These are phyloP conservation scores for Entomophthora muscae DNA, from an alignment of 371 early-diverging fungal genomes.

Conservation along the genomic window DNA sequence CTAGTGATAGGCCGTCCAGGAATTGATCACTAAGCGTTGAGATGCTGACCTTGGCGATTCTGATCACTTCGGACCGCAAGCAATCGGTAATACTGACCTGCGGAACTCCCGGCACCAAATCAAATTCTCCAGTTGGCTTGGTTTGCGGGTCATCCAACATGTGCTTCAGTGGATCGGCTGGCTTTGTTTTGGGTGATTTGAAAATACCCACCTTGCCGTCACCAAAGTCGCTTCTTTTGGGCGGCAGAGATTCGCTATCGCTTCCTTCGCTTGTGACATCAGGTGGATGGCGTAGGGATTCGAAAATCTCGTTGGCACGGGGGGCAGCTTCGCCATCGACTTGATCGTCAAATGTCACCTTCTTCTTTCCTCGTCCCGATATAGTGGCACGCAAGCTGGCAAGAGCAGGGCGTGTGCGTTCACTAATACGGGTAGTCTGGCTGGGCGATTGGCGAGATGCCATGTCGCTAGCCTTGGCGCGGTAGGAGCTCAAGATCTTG, in stretches of 20 bases:
- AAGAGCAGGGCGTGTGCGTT: neutral
- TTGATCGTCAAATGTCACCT: constrained; percentile 8
- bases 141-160: neutral
- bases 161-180: neutral
- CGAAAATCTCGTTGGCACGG: neutral
- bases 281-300: neutral
- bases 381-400: neutral
- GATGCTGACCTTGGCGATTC: neutral
- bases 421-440: neutral
- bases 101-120: neutral
- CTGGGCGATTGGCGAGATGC: neutral
- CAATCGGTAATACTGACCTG: constrained; percentile 7
- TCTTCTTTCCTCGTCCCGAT: neutral
- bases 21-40: neutral
- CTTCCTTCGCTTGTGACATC: neutral
- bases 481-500: neutral
- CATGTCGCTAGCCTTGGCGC: neutral
- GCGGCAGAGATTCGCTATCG: neutral
- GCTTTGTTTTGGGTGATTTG: neutral
- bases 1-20: neutral
- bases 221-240: neutral
- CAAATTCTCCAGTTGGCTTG: neutral
- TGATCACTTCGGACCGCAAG: neutral
- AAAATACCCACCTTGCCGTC: neutral
- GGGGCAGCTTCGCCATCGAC: neutral